Percentiles rank a stretch among this genome's conserved stretches.
Evolutionary conservation across 768 basidiomycete species (phyloP).

Genomic region (Tulasnella sp.): DNA sequence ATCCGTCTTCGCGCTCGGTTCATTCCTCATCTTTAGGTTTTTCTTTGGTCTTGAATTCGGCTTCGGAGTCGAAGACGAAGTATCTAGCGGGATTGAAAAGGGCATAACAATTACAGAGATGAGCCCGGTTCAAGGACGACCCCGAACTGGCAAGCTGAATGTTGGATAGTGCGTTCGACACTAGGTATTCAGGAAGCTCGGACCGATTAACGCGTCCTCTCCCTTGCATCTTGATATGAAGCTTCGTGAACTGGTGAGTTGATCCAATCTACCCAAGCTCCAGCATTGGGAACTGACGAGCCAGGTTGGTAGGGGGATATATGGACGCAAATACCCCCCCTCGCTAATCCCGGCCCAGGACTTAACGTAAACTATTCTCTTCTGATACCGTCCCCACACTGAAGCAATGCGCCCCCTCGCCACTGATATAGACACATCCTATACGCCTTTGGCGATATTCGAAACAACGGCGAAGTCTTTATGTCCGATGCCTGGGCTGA

Average conservation of each 20-base stretch:
- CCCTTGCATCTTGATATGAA: not conserved
- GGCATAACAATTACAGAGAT: not conserved
- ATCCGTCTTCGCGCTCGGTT: not conserved
- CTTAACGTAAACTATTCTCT: constrained; percentile 49
- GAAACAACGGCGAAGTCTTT: constrained; percentile 69
- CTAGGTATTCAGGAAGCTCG: not conserved
- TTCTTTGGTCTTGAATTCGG: not conserved
- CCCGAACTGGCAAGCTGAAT: constrained; percentile 16
- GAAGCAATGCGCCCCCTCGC: not conserved
- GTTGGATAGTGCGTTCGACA: constrained; percentile 17
- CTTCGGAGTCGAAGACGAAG: not conserved
- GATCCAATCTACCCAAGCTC: not conserved
- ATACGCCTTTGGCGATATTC: constrained; percentile 87
- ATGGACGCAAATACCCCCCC: constrained; percentile 85
- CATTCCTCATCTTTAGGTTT: no score
- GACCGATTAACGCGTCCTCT: not conserved
- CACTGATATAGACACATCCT: constrained; percentile 56
- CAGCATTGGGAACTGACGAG: not conserved
- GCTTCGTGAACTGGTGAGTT: constrained; percentile 14
- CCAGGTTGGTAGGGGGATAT: constrained; percentile 63
- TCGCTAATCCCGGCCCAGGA: constrained; percentile 69
- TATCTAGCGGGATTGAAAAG: not conserved
- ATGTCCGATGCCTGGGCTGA: constrained; percentile 92
- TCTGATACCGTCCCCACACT: not conserved
- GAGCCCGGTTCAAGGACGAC: not conserved